Percentiles rank a stretch among this genome's conserved stretches.
These are phyloP conservation scores for Aaosphaeria pasadenensis DNA, from an alignment of 2,329 filamentous ascomycete species.

Conservation along the genomic window DNA sequence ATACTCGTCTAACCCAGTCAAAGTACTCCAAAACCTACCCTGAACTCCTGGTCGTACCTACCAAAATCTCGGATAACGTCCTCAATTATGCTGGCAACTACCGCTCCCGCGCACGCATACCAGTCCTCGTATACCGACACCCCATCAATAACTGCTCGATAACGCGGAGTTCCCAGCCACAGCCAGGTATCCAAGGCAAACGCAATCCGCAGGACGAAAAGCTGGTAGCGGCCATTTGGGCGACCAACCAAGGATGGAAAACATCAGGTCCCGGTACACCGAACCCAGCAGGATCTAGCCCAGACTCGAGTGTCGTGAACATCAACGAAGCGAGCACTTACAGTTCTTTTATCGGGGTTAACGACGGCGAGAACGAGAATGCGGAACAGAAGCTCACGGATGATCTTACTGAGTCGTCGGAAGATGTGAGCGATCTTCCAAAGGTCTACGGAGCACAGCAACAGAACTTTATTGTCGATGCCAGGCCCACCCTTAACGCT, in stretches of 20 bases:
- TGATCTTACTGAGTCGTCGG: slow-evolving; percentile 30
- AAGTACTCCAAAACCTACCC: slow-evolving; percentile 91
- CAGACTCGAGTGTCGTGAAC: slow-evolving; percentile 33
- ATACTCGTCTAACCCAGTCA: slow-evolving; percentile 8
- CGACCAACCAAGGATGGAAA: slow-evolving; percentile 51
- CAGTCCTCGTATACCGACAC: slow-evolving; percentile 90
- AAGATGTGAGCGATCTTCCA: slow-evolving; percentile 32
- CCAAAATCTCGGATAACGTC: slow-evolving; percentile 91
- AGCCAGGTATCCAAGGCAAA: slow-evolving; percentile 81
- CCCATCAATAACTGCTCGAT: slow-evolving; percentile 96
- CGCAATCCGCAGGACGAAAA: slow-evolving; percentile 95
- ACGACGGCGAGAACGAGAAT: slow-evolving; percentile 18
- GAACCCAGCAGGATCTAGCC: slow-evolving; percentile 21
- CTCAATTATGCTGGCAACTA: slow-evolving; percentile 90
- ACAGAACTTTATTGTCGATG: slow-evolving; percentile 92
- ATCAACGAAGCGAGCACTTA: slow-evolving; percentile 29
- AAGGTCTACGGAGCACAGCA: slow-evolving; percentile 86
- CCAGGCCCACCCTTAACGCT: slow-evolving; percentile 89
- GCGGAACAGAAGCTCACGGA: slow-evolving; percentile 17
- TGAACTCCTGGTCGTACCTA: slow-evolving; percentile 76
- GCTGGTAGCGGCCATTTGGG: slow-evolving; percentile 88
- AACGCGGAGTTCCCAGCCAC: slow-evolving; percentile 87
- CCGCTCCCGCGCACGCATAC: slow-evolving; percentile 84
- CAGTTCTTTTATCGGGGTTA: slow-evolving; percentile 32
- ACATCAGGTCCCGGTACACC: slow-evolving; percentile 21